Evolutionary conservation across 352 stramenopile genomes (phyloP).

Genomic region (Pythium aquatile): DNA sequence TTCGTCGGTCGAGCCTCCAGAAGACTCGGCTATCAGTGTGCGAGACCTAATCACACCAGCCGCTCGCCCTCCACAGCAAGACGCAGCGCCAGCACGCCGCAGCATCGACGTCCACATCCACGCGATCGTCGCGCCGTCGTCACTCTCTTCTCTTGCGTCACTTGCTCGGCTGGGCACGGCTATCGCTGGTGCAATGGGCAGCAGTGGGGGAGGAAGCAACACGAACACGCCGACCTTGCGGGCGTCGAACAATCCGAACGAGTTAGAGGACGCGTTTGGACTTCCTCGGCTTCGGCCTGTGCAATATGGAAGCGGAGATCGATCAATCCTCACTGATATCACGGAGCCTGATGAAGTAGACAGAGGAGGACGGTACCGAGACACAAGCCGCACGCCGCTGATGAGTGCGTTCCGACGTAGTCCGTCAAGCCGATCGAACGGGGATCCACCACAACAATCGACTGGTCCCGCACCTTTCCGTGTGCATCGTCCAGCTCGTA

Average conservation of each 20-base stretch:
- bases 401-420: constrained; percentile 47
- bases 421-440: neutral
- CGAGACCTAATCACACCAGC: constrained; percentile 62
- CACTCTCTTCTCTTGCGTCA: constrained; percentile 60
- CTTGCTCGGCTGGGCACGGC: constrained; percentile 20
- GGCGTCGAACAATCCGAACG: constrained; percentile 7
- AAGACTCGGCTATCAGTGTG: constrained; percentile 50
- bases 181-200: constrained; percentile 30
- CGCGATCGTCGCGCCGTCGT: constrained; percentile 76
- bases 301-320: constrained; percentile 22
- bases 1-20: neutral
- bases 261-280: constrained; percentile 45
- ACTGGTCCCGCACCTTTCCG: constrained; percentile 24
- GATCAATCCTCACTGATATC: constrained; percentile 33
- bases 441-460: constrained; percentile 14
- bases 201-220: neutral
- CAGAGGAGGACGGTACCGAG: constrained; percentile 10
- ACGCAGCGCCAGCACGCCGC: constrained; percentile 37
- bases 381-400: constrained; percentile 62
- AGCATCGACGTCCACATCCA: constrained; percentile 89
- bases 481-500: neutral
- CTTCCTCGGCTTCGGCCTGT: constrained; percentile 32
- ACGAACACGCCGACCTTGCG: constrained; percentile 10
- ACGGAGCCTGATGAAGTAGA: constrained; percentile 31
- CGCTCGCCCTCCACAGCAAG: constrained; percentile 23